Conservation (phyloP, 345 rosid genomes). For the Gossypium raimondii region DNA sequence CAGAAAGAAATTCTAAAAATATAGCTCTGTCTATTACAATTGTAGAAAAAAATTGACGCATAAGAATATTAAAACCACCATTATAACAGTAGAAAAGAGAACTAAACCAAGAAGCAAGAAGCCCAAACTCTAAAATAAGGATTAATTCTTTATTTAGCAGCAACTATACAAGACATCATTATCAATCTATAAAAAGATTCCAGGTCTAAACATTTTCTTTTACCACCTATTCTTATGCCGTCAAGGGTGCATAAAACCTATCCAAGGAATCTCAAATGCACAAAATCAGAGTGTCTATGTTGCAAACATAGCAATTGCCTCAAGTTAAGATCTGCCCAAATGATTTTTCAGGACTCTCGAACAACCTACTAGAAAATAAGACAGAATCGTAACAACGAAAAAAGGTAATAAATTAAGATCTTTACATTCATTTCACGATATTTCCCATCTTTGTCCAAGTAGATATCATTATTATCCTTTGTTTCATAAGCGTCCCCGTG, state of each 20-base stretch:
- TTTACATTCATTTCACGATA: conserved; percentile 87
- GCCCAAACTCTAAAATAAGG: background rate
- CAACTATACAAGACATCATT: background rate
- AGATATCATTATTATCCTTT: conserved; percentile 55
- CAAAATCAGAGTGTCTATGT: background rate
- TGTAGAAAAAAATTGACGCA: background rate
- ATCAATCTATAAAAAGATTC: background rate
- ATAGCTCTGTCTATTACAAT: background rate
- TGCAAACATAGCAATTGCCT: background rate
- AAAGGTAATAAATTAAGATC: background rate
- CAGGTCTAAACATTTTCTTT: background rate
- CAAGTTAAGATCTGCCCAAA: no score
- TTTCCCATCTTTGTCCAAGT: conserved; percentile 86
- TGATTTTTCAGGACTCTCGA: background rate
- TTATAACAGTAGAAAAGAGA: background rate
- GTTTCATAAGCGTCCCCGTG: conserved; percentile 68
- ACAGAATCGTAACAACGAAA: background rate
- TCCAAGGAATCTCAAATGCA: background rate
- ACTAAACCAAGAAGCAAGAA: background rate
- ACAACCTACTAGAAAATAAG: background rate
- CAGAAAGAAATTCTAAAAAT: no score
- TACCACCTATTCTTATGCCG: background rate
- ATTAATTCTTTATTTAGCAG: background rate
- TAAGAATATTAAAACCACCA: background rate
- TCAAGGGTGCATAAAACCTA: background rate